Percentiles rank a stretch among this genome's conserved stretches.
These are phyloP conservation scores for Nosema granulosis DNA, from an alignment of 371 early-diverging fungal genomes.

Conservation along the genomic window DNA sequence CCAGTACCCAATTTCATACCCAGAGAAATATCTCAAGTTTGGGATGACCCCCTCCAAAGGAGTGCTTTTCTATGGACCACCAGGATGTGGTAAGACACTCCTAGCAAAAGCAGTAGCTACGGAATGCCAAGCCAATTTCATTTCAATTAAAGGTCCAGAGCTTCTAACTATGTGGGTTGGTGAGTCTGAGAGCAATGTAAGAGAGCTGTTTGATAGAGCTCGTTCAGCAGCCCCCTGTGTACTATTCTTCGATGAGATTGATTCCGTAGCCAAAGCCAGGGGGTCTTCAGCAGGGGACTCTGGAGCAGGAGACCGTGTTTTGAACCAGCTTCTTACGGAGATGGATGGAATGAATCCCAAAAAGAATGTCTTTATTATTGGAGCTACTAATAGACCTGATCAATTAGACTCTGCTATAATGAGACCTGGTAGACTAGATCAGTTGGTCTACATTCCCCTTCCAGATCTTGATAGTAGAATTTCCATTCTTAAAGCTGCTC, in stretches of 20 bases:
- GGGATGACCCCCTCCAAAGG: conserved; percentile 98
- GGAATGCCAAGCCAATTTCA: conserved; percentile 99
- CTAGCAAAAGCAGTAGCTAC: conserved; percentile 99
- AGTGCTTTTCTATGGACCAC: conserved; percentile 98
- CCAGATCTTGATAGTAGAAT: conserved; percentile 80
- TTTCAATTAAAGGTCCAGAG: conserved; percentile 98
- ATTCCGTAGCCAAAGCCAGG: conserved; percentile 95
- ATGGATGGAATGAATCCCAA: conserved; percentile 99
- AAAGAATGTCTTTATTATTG: conserved; percentile 84
- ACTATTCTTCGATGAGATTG: conserved; percentile 99
- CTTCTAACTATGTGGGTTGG: conserved; percentile 99
- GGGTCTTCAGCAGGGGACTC: conserved; percentile 81
- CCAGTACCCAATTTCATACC: conserved; percentile 98
- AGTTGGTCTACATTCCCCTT: conserved; percentile 69
- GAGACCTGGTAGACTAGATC: conserved; percentile 94
- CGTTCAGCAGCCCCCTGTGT: conserved; percentile 98
- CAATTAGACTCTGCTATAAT: conserved; percentile 80
- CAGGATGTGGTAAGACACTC: conserved; percentile 99
- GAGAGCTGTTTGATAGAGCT: conserved; percentile 98
- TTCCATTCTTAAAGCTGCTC: conserved; percentile 79
- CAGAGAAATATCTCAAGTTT: conserved; percentile 98
- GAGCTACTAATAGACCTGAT: conserved; percentile 95
- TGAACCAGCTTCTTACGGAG: conserved; percentile 97
- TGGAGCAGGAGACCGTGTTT: conserved; percentile 81
- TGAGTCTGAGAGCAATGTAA: conserved; percentile 97